Base-by-base conservation (phyloP, 208 protist species). In the Trypanosoma scelopori region DNA sequence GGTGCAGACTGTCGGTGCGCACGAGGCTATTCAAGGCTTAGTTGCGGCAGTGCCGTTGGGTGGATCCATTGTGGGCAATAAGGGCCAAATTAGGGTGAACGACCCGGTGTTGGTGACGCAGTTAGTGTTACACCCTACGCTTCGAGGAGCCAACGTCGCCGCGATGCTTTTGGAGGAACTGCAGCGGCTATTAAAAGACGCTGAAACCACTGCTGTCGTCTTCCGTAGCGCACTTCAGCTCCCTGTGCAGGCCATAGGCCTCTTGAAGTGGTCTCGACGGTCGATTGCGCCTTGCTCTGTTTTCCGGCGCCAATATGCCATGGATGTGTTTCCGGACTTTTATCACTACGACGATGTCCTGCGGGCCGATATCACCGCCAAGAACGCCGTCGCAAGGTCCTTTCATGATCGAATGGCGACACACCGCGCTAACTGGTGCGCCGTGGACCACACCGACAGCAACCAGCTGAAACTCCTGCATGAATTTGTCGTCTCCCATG, bases 181-280 rank as follows among this genome's bases (percentile, higher is more conserved):
- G 37, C 61, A 65, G 5, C 41, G 46, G 4, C 7, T 60, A 0
- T 52, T 79, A 11, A 35, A 46, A 15, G 61, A 42, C 0, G 22
- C 37, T 51, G 71, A 60, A 41, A n/a, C 12, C 3, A 57, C 57
- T 12, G 47, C 73, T 35, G 76, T 85, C n/a, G 78, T 87, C 20
- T 90, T 93, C 42, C 59, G 73, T 23, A 69, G 78, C 23, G 45
- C 45, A 16, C 47, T 55, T 55, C 74, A 78, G 37, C 71, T 91
- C 22, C 72, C 78, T 20, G 61, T 73, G 6, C 78, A 72, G 42
- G 48, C 78, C 3, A 42, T 89, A 25, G 71, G 75, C 37, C 74
- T 83, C 20, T 41, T 94, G 12, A 94, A 94, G 78, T 91, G 85
- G 85, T 85, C 78, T 59, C 72, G 82, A 39, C 82, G 81, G 20